phyloP scores from a whole-genome alignment of 2,329 filamentous ascomycete genomes.

The Colletotrichum kahawae region DNA sequence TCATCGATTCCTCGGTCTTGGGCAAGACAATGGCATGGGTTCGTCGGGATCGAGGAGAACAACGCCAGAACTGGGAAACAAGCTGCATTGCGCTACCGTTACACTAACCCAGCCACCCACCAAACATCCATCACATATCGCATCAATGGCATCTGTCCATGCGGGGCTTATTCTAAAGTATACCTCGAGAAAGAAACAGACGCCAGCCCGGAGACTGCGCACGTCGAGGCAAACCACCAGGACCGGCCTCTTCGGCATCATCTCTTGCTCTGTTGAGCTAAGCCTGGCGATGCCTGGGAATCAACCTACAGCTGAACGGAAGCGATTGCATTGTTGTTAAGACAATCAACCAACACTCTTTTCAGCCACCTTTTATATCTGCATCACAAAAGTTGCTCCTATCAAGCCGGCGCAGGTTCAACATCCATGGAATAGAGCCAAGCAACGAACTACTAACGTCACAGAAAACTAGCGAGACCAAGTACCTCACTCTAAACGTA shows the following conservation, averaged over 20 bases:
- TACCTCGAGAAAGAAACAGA: neutral
- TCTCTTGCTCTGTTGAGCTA: neutral
- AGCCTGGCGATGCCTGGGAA: neutral
- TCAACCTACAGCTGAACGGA: neutral
- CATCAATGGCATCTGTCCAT: too few relatives aligned
- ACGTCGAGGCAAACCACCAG: rapidly evolving
- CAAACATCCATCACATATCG: too few relatives aligned
- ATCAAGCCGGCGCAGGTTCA: neutral
- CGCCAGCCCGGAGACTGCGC: neutral
- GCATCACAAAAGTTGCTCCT: neutral
- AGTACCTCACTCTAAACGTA: neutral
- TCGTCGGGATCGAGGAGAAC: too few relatives aligned
- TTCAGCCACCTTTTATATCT: neutral
- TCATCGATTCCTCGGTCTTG: rapidly evolving
- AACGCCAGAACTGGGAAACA: rapidly evolving
- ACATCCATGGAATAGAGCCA: neutral
- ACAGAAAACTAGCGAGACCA: neutral
- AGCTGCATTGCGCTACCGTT: too few relatives aligned
- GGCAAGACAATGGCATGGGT: neutral
- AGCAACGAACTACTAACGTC: neutral
- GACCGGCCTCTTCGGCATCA: neutral
- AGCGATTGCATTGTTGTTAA: neutral
- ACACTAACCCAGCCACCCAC: too few relatives aligned
- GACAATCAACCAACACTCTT: neutral
- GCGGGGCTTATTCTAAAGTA: neutral